Conservation (phyloP, 2,329 filamentous ascomycete genomes). For the Fusarium avenaceum region DNA sequence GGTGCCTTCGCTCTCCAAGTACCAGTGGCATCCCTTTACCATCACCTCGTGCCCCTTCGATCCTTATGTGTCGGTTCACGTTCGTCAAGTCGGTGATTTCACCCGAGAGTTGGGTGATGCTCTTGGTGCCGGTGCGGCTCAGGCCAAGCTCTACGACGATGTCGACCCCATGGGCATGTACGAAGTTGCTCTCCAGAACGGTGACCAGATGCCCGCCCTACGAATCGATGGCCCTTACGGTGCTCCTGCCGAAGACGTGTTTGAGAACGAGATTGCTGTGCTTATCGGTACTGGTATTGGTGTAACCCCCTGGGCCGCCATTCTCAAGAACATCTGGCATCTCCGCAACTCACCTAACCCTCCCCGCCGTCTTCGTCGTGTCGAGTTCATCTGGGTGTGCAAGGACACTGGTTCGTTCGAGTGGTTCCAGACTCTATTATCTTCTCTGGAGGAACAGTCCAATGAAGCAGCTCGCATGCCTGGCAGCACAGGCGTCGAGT, state of each 20-base stretch:
- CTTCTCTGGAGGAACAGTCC: slow-evolving; percentile 89
- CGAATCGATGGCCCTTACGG: slow-evolving; percentile 97
- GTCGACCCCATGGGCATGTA: slow-evolving; percentile 97
- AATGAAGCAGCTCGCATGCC: slow-evolving; percentile 75
- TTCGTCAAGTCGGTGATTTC: slow-evolving; percentile 97
- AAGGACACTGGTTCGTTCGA: slow-evolving; percentile 96
- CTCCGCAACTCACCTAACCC: slow-evolving; percentile 90
- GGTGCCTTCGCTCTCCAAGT: slow-evolving; percentile 85
- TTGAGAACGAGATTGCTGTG: slow-evolving; percentile 90
- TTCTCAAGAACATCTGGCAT: slow-evolving; percentile 98
- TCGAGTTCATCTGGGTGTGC: slow-evolving; percentile 99
- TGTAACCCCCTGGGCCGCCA: slow-evolving; percentile 87
- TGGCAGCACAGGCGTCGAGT: slow-evolving; percentile 79
- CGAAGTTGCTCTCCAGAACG: slow-evolving; percentile 94
- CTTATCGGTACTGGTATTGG: slow-evolving; percentile 89
- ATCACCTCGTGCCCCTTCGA: slow-evolving; percentile 99
- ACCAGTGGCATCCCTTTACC: slow-evolving; percentile 99
- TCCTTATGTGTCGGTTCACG: slow-evolving; percentile 92
- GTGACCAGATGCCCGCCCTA: slow-evolving; percentile 89
- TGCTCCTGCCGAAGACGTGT: slow-evolving; percentile 96
- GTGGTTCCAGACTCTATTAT: slow-evolving; percentile 97
- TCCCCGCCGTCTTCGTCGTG: slow-evolving; percentile 87
- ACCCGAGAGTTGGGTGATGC: slow-evolving; percentile 94
- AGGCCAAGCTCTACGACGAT: slow-evolving; percentile 89
- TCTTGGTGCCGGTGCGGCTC: slow-evolving; percentile 88